These are phyloP conservation scores for Penicillium macrosclerotiorum DNA, from an alignment of 495 filamentous ascomycete species.

Conservation along the genomic window DNA sequence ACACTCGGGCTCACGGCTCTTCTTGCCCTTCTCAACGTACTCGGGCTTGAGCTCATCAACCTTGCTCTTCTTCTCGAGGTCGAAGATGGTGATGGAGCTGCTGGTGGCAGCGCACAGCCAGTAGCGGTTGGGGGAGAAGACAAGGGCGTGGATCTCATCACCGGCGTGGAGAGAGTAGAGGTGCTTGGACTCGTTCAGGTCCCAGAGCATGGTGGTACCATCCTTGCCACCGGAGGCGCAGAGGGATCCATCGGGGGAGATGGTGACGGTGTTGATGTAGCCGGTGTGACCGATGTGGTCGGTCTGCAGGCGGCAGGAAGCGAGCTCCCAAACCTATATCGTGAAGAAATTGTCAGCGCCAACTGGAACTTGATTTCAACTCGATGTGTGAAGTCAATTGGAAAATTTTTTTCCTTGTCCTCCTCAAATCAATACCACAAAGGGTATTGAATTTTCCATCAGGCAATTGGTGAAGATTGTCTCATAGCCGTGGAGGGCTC, in stretches of 20 bases:
- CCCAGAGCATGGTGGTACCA: constrained; percentile 99
- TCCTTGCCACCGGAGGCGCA: constrained; percentile 99
- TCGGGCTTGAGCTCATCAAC: constrained; percentile 99
- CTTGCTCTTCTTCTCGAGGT: constrained; percentile 99
- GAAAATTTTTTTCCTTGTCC: constrained; percentile 14
- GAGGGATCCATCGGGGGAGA: constrained; percentile 98
- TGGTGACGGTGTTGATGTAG: constrained; percentile 99
- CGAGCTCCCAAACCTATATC: constrained; percentile 95
- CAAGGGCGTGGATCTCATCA: constrained; percentile 99
- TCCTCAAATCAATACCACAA: constrained; percentile 23
- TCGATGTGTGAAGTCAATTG: constrained; percentile 4
- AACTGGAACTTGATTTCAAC: constrained; percentile 3
- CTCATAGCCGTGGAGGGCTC: constrained; percentile 92
- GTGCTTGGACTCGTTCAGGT: constrained; percentile 99
- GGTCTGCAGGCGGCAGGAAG: constrained; percentile 97
- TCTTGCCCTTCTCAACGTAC: constrained; percentile 94
- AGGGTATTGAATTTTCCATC: constrained; percentile 52
- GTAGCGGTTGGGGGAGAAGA: constrained; percentile 99
- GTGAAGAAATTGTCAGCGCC: constrained; percentile 26
- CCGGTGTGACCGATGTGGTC: constrained; percentile 99
- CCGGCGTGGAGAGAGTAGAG: constrained; percentile 99
- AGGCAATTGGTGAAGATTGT: constrained; percentile 90
- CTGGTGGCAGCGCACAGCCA: constrained; percentile 98
- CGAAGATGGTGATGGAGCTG: constrained; percentile 99
- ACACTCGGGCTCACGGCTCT: constrained; percentile 98